Conservation (phyloP, 1,139 yeast genomes). For the Chernovozyma aurita region DNA sequence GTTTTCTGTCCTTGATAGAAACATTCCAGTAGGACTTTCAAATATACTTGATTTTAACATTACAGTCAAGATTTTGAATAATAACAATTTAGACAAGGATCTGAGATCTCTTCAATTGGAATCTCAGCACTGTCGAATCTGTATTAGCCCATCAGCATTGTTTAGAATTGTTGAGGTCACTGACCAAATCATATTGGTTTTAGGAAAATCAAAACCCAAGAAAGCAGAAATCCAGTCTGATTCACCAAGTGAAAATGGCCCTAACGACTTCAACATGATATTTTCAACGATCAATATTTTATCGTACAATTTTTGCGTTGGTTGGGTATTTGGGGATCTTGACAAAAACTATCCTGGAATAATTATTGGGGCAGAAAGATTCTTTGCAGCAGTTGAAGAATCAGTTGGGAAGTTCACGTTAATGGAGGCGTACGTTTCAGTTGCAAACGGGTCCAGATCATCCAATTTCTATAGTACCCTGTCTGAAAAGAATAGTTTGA, state of each 20-base stretch:
- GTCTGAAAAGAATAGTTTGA: slow-evolving; percentile 43
- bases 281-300: slow-evolving; percentile 50
- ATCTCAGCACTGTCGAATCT: slow-evolving; percentile 54
- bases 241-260: background rate
- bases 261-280: background rate
- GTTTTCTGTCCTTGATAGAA: slow-evolving; percentile 31
- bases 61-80: slow-evolving; percentile 34
- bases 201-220: background rate
- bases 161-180: slow-evolving; percentile 29
- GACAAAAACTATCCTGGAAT: slow-evolving; percentile 58
- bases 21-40: slow-evolving; percentile 40
- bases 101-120: slow-evolving; percentile 50
- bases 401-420: slow-evolving; percentile 63
- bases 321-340: slow-evolving; percentile 58
- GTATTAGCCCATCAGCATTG: slow-evolving; percentile 50
- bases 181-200: slow-evolving; percentile 10
- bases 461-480: slow-evolving; percentile 47
- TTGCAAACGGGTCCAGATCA: slow-evolving; percentile 57
- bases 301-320: slow-evolving; percentile 65
- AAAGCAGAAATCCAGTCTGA: background rate
- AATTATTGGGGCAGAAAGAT: slow-evolving; percentile 70
- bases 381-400: slow-evolving; percentile 59
- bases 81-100: slow-evolving; percentile 15
- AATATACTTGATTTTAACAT: slow-evolving; percentile 41
- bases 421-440: slow-evolving; percentile 59